phyloP scores from a whole-genome alignment of 805 yeast genomes.

The Metschnikowia anglica region DNA sequence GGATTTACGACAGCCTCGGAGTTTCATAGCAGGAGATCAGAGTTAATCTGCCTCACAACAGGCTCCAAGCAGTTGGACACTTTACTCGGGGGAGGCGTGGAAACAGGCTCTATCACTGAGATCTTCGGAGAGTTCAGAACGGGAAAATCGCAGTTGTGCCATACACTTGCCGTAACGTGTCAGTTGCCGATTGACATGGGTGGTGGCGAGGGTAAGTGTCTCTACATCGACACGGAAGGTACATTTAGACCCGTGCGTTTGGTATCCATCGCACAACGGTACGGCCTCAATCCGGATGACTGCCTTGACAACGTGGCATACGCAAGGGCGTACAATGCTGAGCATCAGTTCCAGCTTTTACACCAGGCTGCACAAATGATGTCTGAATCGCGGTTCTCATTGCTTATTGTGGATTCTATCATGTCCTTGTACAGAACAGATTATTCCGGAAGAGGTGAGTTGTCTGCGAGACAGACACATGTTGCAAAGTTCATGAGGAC shows the following conservation, averaged over 20 bases:
- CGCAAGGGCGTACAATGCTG: slow-evolving; percentile 96
- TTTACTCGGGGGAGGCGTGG: slow-evolving; percentile 92
- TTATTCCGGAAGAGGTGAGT: slow-evolving; percentile 91
- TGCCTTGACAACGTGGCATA: slow-evolving; percentile 97
- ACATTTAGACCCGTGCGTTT: slow-evolving; percentile 92
- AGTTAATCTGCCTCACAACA: slow-evolving; percentile 88
- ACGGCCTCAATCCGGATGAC: slow-evolving; percentile 87
- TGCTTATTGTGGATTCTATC: slow-evolving; percentile 92
- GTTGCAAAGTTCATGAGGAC: slow-evolving; percentile 92
- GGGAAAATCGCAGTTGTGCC: slow-evolving; percentile 96
- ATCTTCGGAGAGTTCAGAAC: slow-evolving; percentile 97
- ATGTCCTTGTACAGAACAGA: slow-evolving; percentile 97
- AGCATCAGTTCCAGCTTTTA: slow-evolving; percentile 84
- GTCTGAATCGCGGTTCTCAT: slow-evolving; percentile 88
- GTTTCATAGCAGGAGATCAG: slow-evolving; percentile 84
- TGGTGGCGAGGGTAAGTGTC: slow-evolving; percentile 97
- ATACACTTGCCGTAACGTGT: slow-evolving; percentile 94
- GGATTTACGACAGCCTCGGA: slow-evolving; percentile 98
- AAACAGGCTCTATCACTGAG: slow-evolving; percentile 96
- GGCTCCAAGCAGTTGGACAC: slow-evolving; percentile 95
- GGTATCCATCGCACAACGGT: slow-evolving; percentile 85
- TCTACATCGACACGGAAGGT: slow-evolving; percentile 95
- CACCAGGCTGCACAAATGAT: slow-evolving; percentile 93
- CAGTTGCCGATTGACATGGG: slow-evolving; percentile 96
- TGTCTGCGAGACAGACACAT: slow-evolving; percentile 91